phyloP scores from a whole-genome alignment of 371 early-diverging fungal species.

The Aphelidium insulamus region DNA sequence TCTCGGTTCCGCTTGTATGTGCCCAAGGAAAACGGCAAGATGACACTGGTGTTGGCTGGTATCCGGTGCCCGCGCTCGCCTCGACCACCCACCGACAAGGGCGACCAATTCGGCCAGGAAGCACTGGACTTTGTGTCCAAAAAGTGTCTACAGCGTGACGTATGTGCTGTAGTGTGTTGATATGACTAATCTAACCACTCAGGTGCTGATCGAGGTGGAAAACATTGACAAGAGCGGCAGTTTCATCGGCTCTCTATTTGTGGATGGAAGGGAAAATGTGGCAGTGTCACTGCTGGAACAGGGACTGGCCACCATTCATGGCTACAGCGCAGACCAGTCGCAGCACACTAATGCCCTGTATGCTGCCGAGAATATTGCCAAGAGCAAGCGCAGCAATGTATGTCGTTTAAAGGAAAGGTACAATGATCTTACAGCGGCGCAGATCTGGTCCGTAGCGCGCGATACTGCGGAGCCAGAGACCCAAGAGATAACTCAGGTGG shows the following conservation, averaged over 20 bases:
- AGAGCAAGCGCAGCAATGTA: slow-evolving; percentile 30
- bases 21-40: slow-evolving; percentile 58
- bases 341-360: slow-evolving; percentile 38
- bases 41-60: slow-evolving; percentile 58
- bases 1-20: slow-evolving; percentile 59
- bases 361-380: slow-evolving; percentile 55
- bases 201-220: slow-evolving; percentile 60
- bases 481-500: slow-evolving; percentile 3
- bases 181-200: not conserved
- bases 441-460: slow-evolving; percentile 1
- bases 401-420: slow-evolving; percentile 8
- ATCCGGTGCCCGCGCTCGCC: slow-evolving; percentile 48
- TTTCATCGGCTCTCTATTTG: slow-evolving; percentile 61
- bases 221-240: slow-evolving; percentile 68
- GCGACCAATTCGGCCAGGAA: slow-evolving; percentile 76
- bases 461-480: not conserved
- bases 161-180: slow-evolving; percentile 3
- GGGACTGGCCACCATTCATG: slow-evolving; percentile 61
- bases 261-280: slow-evolving; percentile 34
- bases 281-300: slow-evolving; percentile 38
- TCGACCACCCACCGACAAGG: slow-evolving; percentile 31
- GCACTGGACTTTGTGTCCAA: slow-evolving; percentile 41
- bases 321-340: slow-evolving; percentile 60
- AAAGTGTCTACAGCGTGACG: slow-evolving; percentile 65
- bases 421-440: slow-evolving; percentile 1